A percentile compares a stretch with the other conserved stretches of the same genome.
Conservation (phyloP, 768 basidiomycete species). For the Tricholoma bakamatsutake region DNA sequence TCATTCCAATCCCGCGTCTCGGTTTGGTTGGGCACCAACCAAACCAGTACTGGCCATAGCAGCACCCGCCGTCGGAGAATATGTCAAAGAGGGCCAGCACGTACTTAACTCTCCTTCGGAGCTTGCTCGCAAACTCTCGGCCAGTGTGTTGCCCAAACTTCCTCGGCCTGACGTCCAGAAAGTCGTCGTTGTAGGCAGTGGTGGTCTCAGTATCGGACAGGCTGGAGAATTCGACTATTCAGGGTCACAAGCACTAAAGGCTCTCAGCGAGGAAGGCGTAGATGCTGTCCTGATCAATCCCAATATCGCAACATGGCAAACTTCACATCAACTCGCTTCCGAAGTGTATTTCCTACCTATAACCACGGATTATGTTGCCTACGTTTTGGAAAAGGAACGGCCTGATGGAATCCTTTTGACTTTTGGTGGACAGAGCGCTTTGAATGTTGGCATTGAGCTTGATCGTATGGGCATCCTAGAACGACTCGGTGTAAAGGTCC, state of each 20-base stretch:
- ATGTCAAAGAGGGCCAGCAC: slow-evolving; percentile 60
- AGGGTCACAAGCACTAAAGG: slow-evolving; percentile 97
- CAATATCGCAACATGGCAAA: slow-evolving; percentile 99
- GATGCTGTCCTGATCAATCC: slow-evolving; percentile 95
- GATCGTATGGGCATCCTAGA: slow-evolving; percentile 97
- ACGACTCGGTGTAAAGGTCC: slow-evolving; percentile 84
- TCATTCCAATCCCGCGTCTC: slow-evolving; percentile 36
- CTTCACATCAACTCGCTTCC: slow-evolving; percentile 92
- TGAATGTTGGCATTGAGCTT: slow-evolving; percentile 95
- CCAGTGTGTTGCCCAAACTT: slow-evolving; percentile 88
- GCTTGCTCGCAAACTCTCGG: slow-evolving; percentile 88
- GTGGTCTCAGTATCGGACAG: slow-evolving; percentile 95
- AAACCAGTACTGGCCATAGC: slow-evolving; percentile 60
- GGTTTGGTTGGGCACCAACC: slow-evolving; percentile 39
- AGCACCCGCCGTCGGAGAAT: slow-evolving; percentile 69
- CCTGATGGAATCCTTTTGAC: slow-evolving; percentile 97
- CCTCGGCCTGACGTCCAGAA: slow-evolving; percentile 89
- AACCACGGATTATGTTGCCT: slow-evolving; percentile 96
- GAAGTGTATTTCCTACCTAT: slow-evolving; percentile 98
- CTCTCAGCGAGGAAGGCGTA: slow-evolving; percentile 92
- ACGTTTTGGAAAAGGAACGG: slow-evolving; percentile 96
- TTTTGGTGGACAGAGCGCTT: slow-evolving; percentile 95
- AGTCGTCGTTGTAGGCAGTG: slow-evolving; percentile 93
- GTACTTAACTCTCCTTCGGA: slow-evolving; percentile 93
- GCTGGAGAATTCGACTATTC: slow-evolving; percentile 99